Evolutionary conservation across 805 yeast genomes (phyloP), one percentile per base, ranked within the genome.

Genomic region (Metschnikowia drakensbergensis): DNA sequence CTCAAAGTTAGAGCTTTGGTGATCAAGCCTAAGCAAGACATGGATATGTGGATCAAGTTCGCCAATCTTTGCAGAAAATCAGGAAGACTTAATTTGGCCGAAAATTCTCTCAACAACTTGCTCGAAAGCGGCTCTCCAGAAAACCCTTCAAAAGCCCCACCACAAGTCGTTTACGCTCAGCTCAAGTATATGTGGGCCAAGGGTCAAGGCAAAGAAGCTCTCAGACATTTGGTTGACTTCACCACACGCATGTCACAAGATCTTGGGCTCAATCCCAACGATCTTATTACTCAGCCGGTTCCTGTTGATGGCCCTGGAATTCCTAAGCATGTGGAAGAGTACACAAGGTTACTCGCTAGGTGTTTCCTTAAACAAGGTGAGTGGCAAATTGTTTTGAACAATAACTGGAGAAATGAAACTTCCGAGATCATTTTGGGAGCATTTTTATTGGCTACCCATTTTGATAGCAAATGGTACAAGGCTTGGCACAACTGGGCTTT

Each of bases 401-500:
- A 75, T 42, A 81, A 81, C 53, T 92, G 98, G 98, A 79, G 88
- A 51, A 76, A 82, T 7, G 86, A 83, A 52, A 74, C 76, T 33
- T 83, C 91, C 1, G 91, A 89, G 38, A 86, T 91, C 1, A 89
- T 94, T 54, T 70, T 94, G 50, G 96, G 97, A 9, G 90, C 97
- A 0, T 94, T 88, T 63, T 71, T 94, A 47, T 74, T 94, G 54
- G 98, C 99, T 0, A 92, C 99, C 0, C 97, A 91, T 63, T 92
- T 94, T 66, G 97, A 94, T 63, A 76, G 80, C 32, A 79, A 80
- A 25, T 94, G 99, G 97, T 94, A 94, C 61, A 94, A 95, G 62
- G 99, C 98, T 13, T 95, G 99, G 99, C 99, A 94, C 64, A 92
- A 90, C 62, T 94, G 99, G 99, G 99, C 99, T 0, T 74, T 95